Evolutionary conservation across 768 basidiomycete species (phyloP).

Genomic region (Guyanaporus albipodus): DNA sequence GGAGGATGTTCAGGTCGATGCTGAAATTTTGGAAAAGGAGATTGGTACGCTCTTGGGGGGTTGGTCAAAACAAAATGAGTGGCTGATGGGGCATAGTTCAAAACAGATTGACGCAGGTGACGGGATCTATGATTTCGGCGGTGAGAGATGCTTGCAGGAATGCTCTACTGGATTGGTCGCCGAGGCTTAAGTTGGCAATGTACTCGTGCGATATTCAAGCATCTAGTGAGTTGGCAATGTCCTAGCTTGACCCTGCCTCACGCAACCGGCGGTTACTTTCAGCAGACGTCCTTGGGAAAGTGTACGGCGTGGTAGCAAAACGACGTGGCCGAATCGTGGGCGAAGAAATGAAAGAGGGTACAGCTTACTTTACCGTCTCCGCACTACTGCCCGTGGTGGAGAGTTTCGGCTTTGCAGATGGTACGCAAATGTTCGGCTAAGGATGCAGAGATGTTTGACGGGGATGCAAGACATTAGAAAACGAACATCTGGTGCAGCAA

Average conservation of each 20-base stretch:
- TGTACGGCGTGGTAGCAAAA: conserved; percentile 91
- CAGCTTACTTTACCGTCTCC: conserved; percentile 87
- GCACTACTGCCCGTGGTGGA: conserved; percentile 94
- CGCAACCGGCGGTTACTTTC: conserved; percentile 2
- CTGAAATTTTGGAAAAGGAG: conserved; percentile 56
- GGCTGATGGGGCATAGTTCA: conserved; percentile 48
- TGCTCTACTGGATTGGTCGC: conserved; percentile 95
- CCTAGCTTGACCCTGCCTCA: conserved; percentile 9
- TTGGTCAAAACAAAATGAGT: conserved; percentile 1
- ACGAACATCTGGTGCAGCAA: conserved; percentile 93
- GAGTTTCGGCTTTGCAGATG: conserved; percentile 96
- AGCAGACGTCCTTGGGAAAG: conserved; percentile 97
- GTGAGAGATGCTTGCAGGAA: conserved; percentile 87
- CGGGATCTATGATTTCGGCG: conserved; percentile 86
- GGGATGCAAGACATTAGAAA: conserved; percentile 79
- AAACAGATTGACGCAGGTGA: conserved; percentile 77
- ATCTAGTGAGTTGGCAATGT: conserved; percentile 61
- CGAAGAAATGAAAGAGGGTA: conserved; percentile 99
- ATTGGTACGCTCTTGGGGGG: conserved; percentile 49
- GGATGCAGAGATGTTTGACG: conserved; percentile 6
- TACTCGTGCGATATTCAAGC: conserved; percentile 99
- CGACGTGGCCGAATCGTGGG: conserved; percentile 89
- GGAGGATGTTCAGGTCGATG: conserved; percentile 66
- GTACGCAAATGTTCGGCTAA: conserved; percentile 38
- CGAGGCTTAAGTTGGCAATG: conserved; percentile 95